Evolutionary conservation across 2,329 filamentous ascomycete genomes (phyloP).

Genomic region (Hypoxylon sp.): DNA sequence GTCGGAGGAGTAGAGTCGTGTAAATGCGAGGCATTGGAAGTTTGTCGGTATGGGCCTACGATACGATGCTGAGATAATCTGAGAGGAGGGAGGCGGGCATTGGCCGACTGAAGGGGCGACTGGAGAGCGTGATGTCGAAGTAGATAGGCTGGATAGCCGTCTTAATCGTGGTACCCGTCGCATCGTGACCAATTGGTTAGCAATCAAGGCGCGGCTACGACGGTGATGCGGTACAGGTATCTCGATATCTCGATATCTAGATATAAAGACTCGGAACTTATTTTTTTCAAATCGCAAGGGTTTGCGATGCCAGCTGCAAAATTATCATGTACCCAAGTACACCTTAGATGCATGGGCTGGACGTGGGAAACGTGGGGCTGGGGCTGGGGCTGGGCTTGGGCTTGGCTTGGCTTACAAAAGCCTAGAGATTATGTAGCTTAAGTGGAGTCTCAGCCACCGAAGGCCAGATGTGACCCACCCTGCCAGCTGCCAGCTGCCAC

Average conservation of each 20-base stretch:
- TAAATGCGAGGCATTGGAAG: constrained; percentile 14
- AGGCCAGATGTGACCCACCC: neutral
- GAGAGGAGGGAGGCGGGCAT: constrained; percentile 41
- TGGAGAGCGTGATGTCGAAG: constrained; percentile 31
- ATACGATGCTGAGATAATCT: constrained; percentile 22
- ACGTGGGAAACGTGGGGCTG: neutral
- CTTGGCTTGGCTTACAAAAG: too few species aligned
- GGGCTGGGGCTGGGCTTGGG: too few species aligned
- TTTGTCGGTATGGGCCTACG: constrained; percentile 22
- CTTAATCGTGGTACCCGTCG: constrained; percentile 52
- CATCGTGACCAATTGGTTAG: constrained; percentile 42
- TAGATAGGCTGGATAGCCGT: constrained; percentile 46
- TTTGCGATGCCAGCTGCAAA: constrained; percentile 5
- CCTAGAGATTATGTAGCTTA: neutral
- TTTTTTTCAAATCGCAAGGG: constrained; percentile 5
- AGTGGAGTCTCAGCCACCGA: neutral
- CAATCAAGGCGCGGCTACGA: neutral
- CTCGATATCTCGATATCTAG: constrained; percentile 17
- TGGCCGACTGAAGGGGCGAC: constrained; percentile 43
- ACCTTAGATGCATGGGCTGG: neutral
- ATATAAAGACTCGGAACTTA: constrained; percentile 9
- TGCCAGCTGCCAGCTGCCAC: neutral
- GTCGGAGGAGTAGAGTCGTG: constrained; percentile 50
- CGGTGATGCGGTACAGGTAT: neutral
- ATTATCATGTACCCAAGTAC: constrained; percentile 6